Evolutionary conservation across 208 protist genomes (phyloP).

Genomic region (Acanthamoeba healyi): DNA sequence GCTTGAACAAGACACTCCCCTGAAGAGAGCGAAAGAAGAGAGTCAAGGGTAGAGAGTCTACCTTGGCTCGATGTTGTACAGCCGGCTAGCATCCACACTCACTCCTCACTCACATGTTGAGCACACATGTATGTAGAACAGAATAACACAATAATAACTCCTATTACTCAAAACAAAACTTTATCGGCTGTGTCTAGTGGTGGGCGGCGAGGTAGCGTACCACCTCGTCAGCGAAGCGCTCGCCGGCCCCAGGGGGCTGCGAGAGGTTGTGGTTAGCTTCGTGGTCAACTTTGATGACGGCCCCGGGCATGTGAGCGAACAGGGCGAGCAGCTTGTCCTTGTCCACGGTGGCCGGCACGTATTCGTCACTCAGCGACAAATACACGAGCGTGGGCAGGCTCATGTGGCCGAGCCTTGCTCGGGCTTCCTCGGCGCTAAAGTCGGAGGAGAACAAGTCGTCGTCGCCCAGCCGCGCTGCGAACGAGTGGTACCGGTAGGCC

Average conservation of each 20-base stretch:
- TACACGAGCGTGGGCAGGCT: background rate
- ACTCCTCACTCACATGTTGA: too few relatives aligned
- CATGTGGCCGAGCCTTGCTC: background rate
- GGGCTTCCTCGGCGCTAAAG: background rate
- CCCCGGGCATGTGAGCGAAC: background rate
- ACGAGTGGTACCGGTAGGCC: conserved; percentile 30
- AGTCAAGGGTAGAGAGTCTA: too few relatives aligned
- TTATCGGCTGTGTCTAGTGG: background rate
- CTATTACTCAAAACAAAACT: too few relatives aligned
- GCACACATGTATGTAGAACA: too few relatives aligned
- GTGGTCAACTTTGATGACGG: background rate
- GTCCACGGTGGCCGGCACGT: conserved; percentile 29
- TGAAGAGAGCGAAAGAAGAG: too few relatives aligned
- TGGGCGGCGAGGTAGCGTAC: background rate
- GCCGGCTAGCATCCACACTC: too few relatives aligned
- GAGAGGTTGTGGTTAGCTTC: conserved; percentile 28
- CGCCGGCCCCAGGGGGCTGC: background rate
- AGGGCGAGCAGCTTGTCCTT: background rate
- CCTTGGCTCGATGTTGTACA: too few relatives aligned
- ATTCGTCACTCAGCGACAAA: conserved; percentile 6
- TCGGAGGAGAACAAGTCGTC: conserved; percentile 65
- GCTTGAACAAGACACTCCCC: too few relatives aligned
- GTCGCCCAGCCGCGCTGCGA: background rate
- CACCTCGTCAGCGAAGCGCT: background rate
- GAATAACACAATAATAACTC: too few relatives aligned